Evolutionary conservation across 306 rosid species (phyloP), one percentile per base, ranked within the genome.

Genomic region (Argentina anserina): DNA sequence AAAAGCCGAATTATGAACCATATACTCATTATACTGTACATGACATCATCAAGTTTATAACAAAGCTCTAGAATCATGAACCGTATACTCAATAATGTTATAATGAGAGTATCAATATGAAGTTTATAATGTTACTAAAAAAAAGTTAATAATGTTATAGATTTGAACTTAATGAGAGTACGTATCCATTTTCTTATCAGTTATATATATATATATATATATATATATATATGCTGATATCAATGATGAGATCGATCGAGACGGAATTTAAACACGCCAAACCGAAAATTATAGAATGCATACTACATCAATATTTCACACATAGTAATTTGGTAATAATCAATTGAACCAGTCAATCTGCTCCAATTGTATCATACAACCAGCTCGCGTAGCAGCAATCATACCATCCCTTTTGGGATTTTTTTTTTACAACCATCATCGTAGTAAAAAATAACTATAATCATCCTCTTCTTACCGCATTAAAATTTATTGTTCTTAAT

Each of bases 401-500:
- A 28, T 31, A n/a, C 29, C 46, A 63, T 20, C 45, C 67, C 15
- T 34, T 62, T 20, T 15, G 15, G 46, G 13, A n/a, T 42, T 21
- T 23, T 18, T 9, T 4, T 36, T 36, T 34, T 15, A 63, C 67
- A 62, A 33, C n/a, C n/a, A 25, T 6, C 47, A 3, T 42, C 47
- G 1, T 20, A 14, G 31, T 20, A 63, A 7, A n/a, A 56, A 20
- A 63, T 40, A 50, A 28, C 9, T 33, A 36, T 37, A 3, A 17
- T 39, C 45, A 56, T 34, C 76, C 33, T 25, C 75, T 14, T 29
- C 66, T 33, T 15, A 62, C 23, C 71, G 53, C 15, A 50, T 18
- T 70, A 25, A 40, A 41, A 20, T 40, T 70, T 77, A 64, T 77
- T 64, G 40, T 18, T 50, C n/a, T 15, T 59, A 18, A 11, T 61